These are phyloP conservation scores for Blepharisma undulans DNA, from an alignment of 169 alveolate species.

Conservation along the genomic window DNA sequence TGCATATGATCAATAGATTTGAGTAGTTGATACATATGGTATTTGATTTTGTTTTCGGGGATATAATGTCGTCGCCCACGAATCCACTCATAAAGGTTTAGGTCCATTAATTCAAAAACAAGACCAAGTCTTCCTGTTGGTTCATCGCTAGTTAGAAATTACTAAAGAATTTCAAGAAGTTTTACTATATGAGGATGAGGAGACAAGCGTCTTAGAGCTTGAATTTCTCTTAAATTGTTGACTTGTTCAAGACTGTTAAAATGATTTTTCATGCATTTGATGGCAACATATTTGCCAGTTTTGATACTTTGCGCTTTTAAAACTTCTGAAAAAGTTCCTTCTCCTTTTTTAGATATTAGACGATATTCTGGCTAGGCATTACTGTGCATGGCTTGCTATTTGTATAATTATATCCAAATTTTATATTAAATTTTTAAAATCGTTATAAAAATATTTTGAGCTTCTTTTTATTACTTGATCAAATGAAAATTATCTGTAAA, in stretches of 20 bases:
- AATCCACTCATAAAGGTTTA: conserved; percentile 87
- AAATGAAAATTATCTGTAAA: background rate
- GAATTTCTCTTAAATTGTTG: conserved; percentile 85
- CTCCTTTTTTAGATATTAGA: conserved; percentile 87
- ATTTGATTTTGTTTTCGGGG: conserved; percentile 81
- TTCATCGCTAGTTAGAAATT: conserved; percentile 81
- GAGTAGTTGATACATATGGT: conserved; percentile 79
- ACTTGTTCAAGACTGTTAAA: conserved; percentile 83
- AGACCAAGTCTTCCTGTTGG: conserved; percentile 90
- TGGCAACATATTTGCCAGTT: conserved; percentile 88
- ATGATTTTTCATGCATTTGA: conserved; percentile 88
- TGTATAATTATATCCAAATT: background rate
- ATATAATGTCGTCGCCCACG: conserved; percentile 79
- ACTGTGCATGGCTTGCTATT: conserved; percentile 21
- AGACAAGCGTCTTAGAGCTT: conserved; percentile 85
- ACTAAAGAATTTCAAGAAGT: conserved; percentile 84
- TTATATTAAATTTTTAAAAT: too few species aligned
- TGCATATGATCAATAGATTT: conserved; percentile 91
- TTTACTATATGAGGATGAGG: conserved; percentile 88
- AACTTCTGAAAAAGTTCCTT: conserved; percentile 92
- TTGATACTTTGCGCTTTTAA: conserved; percentile 83
- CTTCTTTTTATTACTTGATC: too few species aligned
- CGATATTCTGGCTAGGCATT: conserved; percentile 54
- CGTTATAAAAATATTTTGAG: too few species aligned
- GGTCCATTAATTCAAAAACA: conserved; percentile 91